A percentile compares a stretch with the other conserved stretches of the same genome.
Evolutionary conservation across 1,284 basidiomycete genomes (phyloP).

Genomic region (Melampsora larici-populina): DNA sequence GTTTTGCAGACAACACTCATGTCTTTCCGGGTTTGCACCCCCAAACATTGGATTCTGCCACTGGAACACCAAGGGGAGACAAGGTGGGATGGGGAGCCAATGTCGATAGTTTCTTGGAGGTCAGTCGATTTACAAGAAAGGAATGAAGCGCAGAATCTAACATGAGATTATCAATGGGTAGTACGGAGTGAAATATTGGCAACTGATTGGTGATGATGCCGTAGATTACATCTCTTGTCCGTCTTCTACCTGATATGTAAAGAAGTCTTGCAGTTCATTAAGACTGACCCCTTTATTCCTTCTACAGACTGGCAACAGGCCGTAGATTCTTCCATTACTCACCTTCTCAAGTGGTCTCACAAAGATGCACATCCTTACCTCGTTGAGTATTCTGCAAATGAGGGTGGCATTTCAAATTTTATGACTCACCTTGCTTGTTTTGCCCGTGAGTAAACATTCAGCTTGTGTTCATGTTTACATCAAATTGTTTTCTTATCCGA

Average conservation of each 20-base stretch:
- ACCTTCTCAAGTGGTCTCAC: neutral
- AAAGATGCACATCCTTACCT: neutral
- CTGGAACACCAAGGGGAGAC: neutral
- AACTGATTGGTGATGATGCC: neutral
- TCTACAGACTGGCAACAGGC: conserved; percentile 1
- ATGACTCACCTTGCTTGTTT: conserved; percentile 4
- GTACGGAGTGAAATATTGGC: conserved; percentile 4
- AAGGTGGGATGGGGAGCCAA: conserved; percentile 8
- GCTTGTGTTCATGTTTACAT: neutral
- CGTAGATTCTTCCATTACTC: neutral
- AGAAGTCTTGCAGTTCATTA: too few species aligned
- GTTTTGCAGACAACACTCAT: neutral
- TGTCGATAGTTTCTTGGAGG: conserved; percentile 7
- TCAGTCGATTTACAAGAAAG: neutral
- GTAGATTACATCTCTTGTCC: neutral
- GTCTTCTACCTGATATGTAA: neutral
- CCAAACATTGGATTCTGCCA: neutral
- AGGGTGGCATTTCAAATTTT: neutral
- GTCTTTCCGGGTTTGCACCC: neutral
- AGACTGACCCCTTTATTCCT: neutral
- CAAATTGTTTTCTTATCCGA: neutral
- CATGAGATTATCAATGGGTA: neutral
- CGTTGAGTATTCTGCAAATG: neutral
- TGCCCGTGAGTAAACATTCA: neutral
- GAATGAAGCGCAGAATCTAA: neutral